A percentile compares a stretch with the other conserved stretches of the same genome.
These are phyloP conservation scores for Pseudocercospora crystallina DNA, from an alignment of 2,329 filamentous ascomycete species.

Conservation along the genomic window DNA sequence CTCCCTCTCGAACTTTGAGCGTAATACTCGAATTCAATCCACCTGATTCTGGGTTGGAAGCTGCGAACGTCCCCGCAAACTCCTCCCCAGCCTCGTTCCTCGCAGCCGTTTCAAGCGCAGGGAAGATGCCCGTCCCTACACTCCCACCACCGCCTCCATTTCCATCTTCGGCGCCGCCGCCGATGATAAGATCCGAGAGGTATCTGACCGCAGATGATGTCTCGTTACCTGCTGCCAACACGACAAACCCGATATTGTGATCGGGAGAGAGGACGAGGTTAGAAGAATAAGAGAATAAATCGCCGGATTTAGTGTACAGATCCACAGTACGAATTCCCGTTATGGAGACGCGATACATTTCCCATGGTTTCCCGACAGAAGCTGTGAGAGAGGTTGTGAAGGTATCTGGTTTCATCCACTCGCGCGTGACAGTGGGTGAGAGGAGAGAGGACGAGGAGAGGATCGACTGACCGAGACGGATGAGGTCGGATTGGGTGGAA, in stretches of 20 bases:
- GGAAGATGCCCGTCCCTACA: too few species aligned
- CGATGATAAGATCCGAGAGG: not conserved
- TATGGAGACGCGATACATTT: constrained; percentile 39
- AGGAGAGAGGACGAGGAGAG: constrained; percentile 2
- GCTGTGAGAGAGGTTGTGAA: constrained; percentile 39
- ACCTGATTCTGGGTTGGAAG: not conserved
- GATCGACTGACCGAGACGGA: constrained; percentile 5
- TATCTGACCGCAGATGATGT: not conserved
- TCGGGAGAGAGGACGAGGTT: too few species aligned
- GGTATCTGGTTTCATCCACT: constrained; percentile 47
- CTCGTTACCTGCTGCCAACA: not conserved
- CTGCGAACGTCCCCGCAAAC: not conserved
- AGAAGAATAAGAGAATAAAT: not conserved
- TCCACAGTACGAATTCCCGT: too few species aligned
- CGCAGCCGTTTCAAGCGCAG: too few species aligned
- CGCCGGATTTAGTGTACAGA: not conserved
- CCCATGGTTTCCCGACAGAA: constrained; percentile 49
- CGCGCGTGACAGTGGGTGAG: constrained; percentile 38
- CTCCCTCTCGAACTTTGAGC: not conserved
- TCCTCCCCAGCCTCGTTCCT: too few species aligned
- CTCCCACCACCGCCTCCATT: too few species aligned
- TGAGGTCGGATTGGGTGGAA: constrained; percentile 5
- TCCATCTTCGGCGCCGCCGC: too few species aligned
- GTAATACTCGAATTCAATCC: not conserved
- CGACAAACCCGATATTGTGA: too few species aligned